phyloP scores from a whole-genome alignment of 176 grass and related monocot genomes.

The Cenchrus purpureus region DNA sequence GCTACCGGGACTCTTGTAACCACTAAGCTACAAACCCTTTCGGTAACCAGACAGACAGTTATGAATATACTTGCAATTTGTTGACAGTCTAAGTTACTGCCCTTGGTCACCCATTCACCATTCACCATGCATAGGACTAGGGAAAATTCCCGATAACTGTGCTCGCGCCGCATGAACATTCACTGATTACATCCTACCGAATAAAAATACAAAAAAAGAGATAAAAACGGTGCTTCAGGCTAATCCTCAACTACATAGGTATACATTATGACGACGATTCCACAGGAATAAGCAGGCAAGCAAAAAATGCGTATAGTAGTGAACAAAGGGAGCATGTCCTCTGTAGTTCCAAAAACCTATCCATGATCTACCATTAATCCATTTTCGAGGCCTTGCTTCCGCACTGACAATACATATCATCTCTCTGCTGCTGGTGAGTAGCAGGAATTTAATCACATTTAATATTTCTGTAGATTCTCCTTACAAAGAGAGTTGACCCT shows the following conservation, averaged over 20 bases:
- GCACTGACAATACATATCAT: constrained; percentile 23
- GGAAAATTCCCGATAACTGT: constrained; percentile 1
- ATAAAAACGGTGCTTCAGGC: neutral
- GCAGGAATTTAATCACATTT: constrained; percentile 61
- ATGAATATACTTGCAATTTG: no score
- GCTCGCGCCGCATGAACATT: constrained; percentile 24
- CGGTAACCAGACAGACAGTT: no score
- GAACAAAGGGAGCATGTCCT: constrained; percentile 25
- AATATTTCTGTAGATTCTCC: constrained; percentile 83
- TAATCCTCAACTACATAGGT: constrained; percentile 50
- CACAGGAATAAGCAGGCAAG: constrained; percentile 35
- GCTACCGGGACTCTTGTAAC: no score
- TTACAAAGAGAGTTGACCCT: constrained; percentile 76
- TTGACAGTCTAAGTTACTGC: no score
- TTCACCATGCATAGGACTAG: neutral
- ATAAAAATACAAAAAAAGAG: neutral
- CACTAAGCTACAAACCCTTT: no score
- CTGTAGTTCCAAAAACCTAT: constrained; percentile 43
- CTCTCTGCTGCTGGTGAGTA: constrained; percentile 18
- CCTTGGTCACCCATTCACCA: neutral
- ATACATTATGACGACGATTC: constrained; percentile 35
- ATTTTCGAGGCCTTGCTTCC: constrained; percentile 36
- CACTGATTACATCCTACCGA: constrained; percentile 46
- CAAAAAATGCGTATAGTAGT: constrained; percentile 28
- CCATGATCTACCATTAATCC: constrained; percentile 40